Base-by-base conservation (phyloP, 345 rosid genomes). In the Pistacia integerrima region DNA sequence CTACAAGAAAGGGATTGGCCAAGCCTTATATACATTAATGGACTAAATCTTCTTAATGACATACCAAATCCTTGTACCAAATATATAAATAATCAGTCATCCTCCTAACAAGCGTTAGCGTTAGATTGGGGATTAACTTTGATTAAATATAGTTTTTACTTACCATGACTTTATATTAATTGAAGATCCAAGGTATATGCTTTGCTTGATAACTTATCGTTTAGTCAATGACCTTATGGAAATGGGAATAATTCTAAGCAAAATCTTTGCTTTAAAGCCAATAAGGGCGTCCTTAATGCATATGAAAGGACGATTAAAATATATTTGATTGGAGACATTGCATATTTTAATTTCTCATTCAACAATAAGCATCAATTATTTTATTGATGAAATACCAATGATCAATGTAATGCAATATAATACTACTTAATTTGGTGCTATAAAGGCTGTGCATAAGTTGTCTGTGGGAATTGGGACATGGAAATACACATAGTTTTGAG, bases 361-460 rank as follows among this genome's bases (percentile, higher is more conserved):
- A 67, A 68, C 10, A 49, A 13, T 12, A 11, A 60, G 70, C 8
- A 77, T 65, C 33, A 30, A 2, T 30, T 30, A 30, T 30, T 84
- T 25, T 76, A 78, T 76, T 76, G 70, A 20, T 74, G 68, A 22
- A 74, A 35, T 28, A 1, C 35, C 12, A 36, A 64, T 54, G 0
- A 69, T 49, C 20, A 28, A 30, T 3, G 22, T n/a, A 13, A 22
- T 22, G 11, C 11, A 22, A 60, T 60, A 63, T 16, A 63, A 35
- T 35, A 63, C 18, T 63, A 35, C 48, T 2, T 64, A 51, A 68
- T 11, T 68, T 8, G 72, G 44, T 51, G 72, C 44, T 68, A 68
- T 68, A 51, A 68, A 68, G 11, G 38, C n/a, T 17, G 13, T 28
- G 25, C 46, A 30, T 17, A 30, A 3, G 14, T 54, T 13, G 1